Conservation (phyloP, 192 early-diverging fungal genomes). For the Backusella morwellensis region DNA sequence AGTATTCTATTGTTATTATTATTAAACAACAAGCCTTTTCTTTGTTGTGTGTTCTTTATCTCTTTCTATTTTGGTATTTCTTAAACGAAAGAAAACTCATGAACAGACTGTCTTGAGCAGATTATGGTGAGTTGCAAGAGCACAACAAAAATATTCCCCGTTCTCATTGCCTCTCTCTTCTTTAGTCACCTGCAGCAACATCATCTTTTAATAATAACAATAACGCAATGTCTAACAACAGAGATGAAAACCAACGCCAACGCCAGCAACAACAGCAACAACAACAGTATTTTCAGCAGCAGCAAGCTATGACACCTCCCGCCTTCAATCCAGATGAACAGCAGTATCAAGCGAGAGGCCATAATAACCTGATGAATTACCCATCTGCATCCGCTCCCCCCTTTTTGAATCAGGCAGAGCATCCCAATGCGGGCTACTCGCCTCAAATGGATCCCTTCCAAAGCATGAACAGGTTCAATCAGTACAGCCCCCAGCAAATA, state of each 20-base stretch:
- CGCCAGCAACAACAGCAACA: not conserved
- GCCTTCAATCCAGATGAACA: not conserved
- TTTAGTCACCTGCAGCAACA: conserved; percentile 10
- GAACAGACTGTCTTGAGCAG: not conserved
- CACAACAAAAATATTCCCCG: not conserved
- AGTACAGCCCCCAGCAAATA: not conserved
- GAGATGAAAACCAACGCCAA: not conserved
- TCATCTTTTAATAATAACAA: conserved; percentile 5
- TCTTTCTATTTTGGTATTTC: not conserved
- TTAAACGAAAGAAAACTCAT: not conserved
- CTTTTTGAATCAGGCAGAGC: not conserved
- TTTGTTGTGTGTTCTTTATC: not conserved
- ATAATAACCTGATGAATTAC: not conserved
- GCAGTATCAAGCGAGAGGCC: not conserved
- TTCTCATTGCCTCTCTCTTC: not conserved
- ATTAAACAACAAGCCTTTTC: not conserved
- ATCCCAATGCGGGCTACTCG: not conserved
- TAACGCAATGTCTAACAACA: conserved; percentile 2
- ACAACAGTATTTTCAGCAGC: not conserved
- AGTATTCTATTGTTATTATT: not conserved
- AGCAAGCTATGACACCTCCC: not conserved
- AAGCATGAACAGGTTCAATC: not conserved
- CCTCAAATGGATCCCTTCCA: not conserved
- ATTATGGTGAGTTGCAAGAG: not conserved
- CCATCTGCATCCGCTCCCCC: not conserved